These are phyloP conservation scores for Neonectria coccinea DNA, from an alignment of 2,329 filamentous ascomycete genomes.

Conservation along the genomic window DNA sequence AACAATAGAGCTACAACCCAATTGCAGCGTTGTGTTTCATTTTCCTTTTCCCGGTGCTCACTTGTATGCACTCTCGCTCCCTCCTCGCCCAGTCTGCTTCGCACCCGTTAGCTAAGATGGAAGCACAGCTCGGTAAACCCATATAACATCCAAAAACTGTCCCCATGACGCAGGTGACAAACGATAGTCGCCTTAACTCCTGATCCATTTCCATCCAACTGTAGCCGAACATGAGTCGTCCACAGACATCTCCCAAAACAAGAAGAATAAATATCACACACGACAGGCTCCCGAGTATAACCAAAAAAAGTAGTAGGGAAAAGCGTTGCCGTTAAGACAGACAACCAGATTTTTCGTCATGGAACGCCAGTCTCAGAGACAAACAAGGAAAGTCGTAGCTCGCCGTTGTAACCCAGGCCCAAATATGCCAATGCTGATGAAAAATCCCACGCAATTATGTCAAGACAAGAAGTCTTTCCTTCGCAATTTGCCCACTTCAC, in stretches of 20 bases:
- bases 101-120: neutral
- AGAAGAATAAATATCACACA: slow-evolving; percentile 3
- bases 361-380: slow-evolving; percentile 14
- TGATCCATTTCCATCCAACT: slow-evolving; percentile 14
- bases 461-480: neutral
- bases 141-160: slow-evolving; percentile 2
- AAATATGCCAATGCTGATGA: slow-evolving; percentile 19
- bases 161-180: slow-evolving; percentile 7
- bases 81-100: neutral
- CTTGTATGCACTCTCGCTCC: slow-evolving; percentile 3
- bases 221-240: slow-evolving; percentile 4
- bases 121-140: neutral
- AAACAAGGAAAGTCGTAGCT: slow-evolving; percentile 6
- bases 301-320: neutral
- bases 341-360: neutral
- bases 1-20: slow-evolving; percentile 8
- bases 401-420: slow-evolving; percentile 14
- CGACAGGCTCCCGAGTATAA: neutral
- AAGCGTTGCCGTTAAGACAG: slow-evolving; percentile 8
- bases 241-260: slow-evolving; percentile 7
- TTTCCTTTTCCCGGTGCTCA: slow-evolving; percentile 2
- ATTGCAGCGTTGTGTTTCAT: slow-evolving; percentile 13
- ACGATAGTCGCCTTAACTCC: slow-evolving; percentile 11
- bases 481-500: slow-evolving; percentile 40
- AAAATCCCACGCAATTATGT: slow-evolving; percentile 19